phyloP scores from a whole-genome alignment of 2,329 filamentous ascomycete species.

The Magnaporthiopsis rhizophila region DNA sequence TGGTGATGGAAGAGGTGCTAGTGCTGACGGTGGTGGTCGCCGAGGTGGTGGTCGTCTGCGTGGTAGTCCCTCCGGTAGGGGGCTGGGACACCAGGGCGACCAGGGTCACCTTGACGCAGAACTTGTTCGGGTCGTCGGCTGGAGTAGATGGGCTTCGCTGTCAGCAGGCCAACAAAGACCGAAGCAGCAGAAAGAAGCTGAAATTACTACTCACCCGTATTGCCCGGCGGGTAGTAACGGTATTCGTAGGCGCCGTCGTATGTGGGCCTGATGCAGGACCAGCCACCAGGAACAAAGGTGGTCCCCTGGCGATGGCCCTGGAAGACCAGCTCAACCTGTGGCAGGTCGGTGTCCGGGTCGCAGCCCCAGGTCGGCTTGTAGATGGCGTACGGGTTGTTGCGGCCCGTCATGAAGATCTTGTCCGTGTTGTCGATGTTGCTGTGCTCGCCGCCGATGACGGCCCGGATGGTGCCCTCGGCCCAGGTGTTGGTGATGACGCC shows the following conservation, averaged over 20 bases:
- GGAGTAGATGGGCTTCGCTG: not conserved
- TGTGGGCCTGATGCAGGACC: conserved; percentile 22
- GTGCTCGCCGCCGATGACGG: conserved; percentile 18
- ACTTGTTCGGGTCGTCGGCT: conserved; percentile 16
- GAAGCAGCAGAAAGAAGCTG: not conserved
- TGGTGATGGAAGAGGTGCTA: conserved; percentile 7
- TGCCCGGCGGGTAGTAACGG: conserved; percentile 26
- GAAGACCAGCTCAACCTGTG: conserved; percentile 23
- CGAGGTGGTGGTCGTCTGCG: conserved; percentile 9
- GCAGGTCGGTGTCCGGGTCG: conserved; percentile 21
- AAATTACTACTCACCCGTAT: conserved; percentile 17
- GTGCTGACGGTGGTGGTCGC: conserved; percentile 10
- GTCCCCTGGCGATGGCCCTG: conserved; percentile 12
- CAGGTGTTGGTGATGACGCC: conserved; percentile 15
- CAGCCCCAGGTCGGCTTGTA: conserved; percentile 24
- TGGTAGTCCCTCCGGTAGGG: not conserved
- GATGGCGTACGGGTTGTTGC: conserved; percentile 21
- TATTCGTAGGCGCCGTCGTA: conserved; percentile 23
- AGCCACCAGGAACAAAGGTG: conserved; percentile 16
- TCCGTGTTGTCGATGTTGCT: conserved; percentile 19
- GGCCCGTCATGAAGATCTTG: conserved; percentile 20
- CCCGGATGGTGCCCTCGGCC: conserved; percentile 11
- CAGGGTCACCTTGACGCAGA: conserved; percentile 19
- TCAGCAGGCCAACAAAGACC: not conserved
- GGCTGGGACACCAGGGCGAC: conserved; percentile 13